phyloP scores from a whole-genome alignment of 2,329 filamentous ascomycete species.

The Calonectria pteridis region DNA sequence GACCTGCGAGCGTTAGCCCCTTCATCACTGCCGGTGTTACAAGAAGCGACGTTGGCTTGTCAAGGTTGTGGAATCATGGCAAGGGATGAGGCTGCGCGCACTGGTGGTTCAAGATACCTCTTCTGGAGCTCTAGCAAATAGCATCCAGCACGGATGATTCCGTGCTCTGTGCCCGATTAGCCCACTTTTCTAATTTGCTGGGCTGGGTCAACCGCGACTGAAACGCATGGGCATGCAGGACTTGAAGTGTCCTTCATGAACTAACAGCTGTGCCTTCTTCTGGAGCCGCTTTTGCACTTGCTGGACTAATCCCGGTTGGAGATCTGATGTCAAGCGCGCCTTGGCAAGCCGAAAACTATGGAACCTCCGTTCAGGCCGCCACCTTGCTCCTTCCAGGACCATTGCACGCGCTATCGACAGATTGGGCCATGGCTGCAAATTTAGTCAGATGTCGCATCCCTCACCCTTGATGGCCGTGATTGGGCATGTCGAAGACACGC shows the following conservation, averaged over 20 bases:
- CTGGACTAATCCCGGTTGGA: neutral
- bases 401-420: constrained; percentile 1
- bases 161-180: neutral
- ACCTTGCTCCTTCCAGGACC: neutral
- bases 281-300: neutral
- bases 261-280: neutral
- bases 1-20: neutral
- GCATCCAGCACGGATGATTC: neutral
- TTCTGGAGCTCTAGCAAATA: neutral
- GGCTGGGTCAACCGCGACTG: neutral
- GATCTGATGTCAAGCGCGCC: constrained; percentile 5
- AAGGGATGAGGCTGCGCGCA: neutral
- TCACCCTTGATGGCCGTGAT: neutral
- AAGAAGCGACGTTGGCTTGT: no score
- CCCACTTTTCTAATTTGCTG: neutral
- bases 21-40: neutral
- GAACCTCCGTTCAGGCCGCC: neutral
- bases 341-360: neutral
- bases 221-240: neutral
- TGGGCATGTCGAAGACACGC: neutral
- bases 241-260: neutral
- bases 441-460: neutral
- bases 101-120: neutral
- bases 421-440: neutral
- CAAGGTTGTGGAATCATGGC: no score